A percentile compares a stretch with the other conserved stretches of the same genome.
Evolutionary conservation across 257 asterid genomes (phyloP).

Genomic region (Gardenia jasminoides): DNA sequence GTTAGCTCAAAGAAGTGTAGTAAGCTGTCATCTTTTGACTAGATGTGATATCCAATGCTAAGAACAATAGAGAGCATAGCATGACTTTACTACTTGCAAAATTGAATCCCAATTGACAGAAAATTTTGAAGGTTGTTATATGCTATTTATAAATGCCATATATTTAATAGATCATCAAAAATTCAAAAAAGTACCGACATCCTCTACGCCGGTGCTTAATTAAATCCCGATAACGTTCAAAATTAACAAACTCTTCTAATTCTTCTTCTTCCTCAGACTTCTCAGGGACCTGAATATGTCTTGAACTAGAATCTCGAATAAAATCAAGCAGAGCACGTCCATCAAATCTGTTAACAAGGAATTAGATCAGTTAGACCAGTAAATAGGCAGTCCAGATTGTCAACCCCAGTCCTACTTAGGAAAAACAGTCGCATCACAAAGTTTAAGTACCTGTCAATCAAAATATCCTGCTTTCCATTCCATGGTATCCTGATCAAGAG

Average conservation of each 20-base stretch:
- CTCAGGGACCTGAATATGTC: slow-evolving; percentile 49
- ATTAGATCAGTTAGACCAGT: slow-evolving; percentile 14
- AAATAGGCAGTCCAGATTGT: background rate
- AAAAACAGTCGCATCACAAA: background rate
- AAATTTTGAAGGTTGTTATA: background rate
- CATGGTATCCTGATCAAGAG: slow-evolving; percentile 85
- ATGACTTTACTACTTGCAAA: background rate
- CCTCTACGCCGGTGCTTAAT: slow-evolving; percentile 99
- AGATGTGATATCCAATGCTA: background rate
- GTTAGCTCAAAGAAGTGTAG: slow-evolving; percentile 27
- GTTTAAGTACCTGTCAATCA: slow-evolving; percentile 80
- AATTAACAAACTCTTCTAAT: slow-evolving; percentile 98
- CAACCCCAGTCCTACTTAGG: background rate
- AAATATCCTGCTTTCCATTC: slow-evolving; percentile 91
- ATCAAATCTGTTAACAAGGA: slow-evolving; percentile 68
- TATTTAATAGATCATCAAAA: slow-evolving; percentile 29
- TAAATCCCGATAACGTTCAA: slow-evolving; percentile 99
- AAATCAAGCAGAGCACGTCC: slow-evolving; percentile 98
- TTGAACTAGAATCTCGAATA: slow-evolving; percentile 77
- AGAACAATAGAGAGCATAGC: background rate
- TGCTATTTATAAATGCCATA: background rate
- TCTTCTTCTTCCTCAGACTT: slow-evolving; percentile 97
- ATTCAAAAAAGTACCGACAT: slow-evolving; percentile 98
- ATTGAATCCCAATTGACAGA: background rate
- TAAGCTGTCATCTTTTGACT: background rate